Conservation (phyloP, 176 grass and related monocot species). For the Poa pratensis region DNA sequence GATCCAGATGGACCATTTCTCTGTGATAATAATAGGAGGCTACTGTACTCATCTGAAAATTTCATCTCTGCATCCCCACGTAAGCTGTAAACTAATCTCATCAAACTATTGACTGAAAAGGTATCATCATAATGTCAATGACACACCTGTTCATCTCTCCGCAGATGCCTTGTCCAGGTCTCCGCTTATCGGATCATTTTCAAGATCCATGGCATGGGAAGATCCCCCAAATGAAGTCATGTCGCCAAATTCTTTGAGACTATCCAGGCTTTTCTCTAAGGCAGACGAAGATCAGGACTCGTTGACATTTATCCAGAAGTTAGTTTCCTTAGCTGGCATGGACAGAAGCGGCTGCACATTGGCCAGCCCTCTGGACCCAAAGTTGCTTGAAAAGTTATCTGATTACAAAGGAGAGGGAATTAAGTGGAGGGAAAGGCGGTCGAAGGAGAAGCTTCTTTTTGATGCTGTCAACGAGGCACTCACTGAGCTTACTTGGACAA, state of each 20-base stretch:
- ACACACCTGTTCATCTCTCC: slow-evolving; percentile 31
- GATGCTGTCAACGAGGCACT: slow-evolving; percentile 81
- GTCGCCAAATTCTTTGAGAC: slow-evolving; percentile 78
- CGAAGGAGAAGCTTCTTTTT: slow-evolving; percentile 69
- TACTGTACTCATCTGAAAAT: slow-evolving; percentile 60
- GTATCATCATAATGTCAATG: slow-evolving; percentile 1
- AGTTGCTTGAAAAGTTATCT: slow-evolving; percentile 54
- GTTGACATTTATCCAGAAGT: slow-evolving; percentile 65
- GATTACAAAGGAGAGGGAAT: slow-evolving; percentile 48
- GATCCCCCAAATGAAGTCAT: slow-evolving; percentile 55
- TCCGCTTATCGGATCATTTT: slow-evolving; percentile 76
- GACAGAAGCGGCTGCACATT: slow-evolving; percentile 52
- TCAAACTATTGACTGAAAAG: background rate
- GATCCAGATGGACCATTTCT: slow-evolving; percentile 64
- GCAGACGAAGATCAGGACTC: slow-evolving; percentile 86
- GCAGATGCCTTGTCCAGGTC: slow-evolving; percentile 87
- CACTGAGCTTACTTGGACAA: slow-evolving; percentile 51
- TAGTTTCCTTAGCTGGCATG: slow-evolving; percentile 58
- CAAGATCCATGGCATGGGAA: slow-evolving; percentile 67
- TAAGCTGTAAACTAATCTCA: slow-evolving; percentile 55
- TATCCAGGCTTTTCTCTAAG: slow-evolving; percentile 77
- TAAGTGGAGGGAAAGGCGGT: slow-evolving; percentile 38
- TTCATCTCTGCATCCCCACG: slow-evolving; percentile 58
- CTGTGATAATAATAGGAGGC: slow-evolving; percentile 53
- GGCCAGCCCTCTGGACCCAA: slow-evolving; percentile 62